Conservation (phyloP, 441 rosid species). For the Arabidopsis hybrid region DNA sequence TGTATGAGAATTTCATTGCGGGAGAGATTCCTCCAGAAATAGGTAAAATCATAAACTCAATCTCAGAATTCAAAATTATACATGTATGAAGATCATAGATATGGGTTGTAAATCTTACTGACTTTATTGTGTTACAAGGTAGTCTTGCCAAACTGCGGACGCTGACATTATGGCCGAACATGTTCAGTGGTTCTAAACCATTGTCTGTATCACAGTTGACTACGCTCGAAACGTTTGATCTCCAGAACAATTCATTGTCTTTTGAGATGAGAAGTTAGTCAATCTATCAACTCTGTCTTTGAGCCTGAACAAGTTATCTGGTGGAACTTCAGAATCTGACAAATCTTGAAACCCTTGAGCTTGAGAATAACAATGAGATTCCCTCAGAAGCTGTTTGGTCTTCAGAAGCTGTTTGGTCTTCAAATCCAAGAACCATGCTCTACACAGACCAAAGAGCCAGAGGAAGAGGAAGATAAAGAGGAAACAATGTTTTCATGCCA, state of each 20-base stretch:
- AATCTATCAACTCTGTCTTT: slow-evolving; percentile 34
- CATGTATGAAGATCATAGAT: background rate
- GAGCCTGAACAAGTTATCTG: slow-evolving; percentile 16
- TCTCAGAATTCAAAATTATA: background rate
- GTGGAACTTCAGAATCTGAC: slow-evolving; percentile 30
- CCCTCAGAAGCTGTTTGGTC: slow-evolving; percentile 33
- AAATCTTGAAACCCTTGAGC: slow-evolving; percentile 18
- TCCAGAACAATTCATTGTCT: slow-evolving; percentile 30
- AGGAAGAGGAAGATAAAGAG: too few species aligned
- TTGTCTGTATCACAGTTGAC: slow-evolving; percentile 34
- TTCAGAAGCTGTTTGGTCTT: slow-evolving; percentile 22
- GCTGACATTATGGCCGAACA: slow-evolving; percentile 36
- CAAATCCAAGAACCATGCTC: too few species aligned
- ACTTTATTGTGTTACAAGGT: slow-evolving; percentile 20
- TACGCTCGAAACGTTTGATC: slow-evolving; percentile 32
- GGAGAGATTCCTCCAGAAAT: slow-evolving; percentile 48
- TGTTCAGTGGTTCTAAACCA: slow-evolving; percentile 43
- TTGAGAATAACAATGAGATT: slow-evolving; percentile 26
- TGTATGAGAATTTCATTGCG: slow-evolving; percentile 32
- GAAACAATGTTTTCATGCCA: too few species aligned
- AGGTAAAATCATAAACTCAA: background rate
- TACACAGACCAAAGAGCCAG: too few species aligned
- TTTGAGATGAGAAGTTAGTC: slow-evolving; percentile 38
- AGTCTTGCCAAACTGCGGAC: slow-evolving; percentile 29
- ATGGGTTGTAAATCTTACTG: background rate